Evolutionary conservation across 2,329 filamentous ascomycete genomes (phyloP).

Genomic region (Stemphylium beticola): DNA sequence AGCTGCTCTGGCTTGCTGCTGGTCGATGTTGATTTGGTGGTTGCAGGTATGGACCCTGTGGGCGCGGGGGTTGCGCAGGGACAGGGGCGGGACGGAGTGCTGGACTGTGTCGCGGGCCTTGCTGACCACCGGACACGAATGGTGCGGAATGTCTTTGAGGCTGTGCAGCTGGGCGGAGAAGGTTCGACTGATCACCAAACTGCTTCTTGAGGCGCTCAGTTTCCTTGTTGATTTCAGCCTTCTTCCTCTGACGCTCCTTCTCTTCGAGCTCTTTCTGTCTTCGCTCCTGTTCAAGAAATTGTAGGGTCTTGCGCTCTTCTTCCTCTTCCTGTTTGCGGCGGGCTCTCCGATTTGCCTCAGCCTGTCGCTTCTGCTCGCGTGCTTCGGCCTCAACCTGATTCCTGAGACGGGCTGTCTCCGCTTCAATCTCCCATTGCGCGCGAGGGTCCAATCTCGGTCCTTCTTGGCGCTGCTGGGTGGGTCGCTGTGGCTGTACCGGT

Average conservation of each 20-base stretch:
- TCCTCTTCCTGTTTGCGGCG: constrained; percentile 64
- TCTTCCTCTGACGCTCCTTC: constrained; percentile 61
- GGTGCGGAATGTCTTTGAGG: constrained; percentile 33
- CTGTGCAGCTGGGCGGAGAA: constrained; percentile 29
- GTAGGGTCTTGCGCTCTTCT: constrained; percentile 51
- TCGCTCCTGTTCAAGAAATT: constrained; percentile 45
- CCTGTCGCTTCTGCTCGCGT: constrained; percentile 54
- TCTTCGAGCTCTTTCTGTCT: constrained; percentile 71
- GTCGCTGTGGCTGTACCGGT: constrained; percentile 16
- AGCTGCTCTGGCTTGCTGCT: constrained; percentile 41
- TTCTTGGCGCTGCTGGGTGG: constrained; percentile 15
- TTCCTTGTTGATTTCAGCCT: constrained; percentile 70
- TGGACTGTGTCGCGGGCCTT: constrained; percentile 15
- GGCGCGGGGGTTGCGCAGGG: constrained; percentile 24
- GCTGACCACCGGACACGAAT: constrained; percentile 23
- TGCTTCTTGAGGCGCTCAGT: constrained; percentile 73
- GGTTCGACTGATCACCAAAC: constrained; percentile 62
- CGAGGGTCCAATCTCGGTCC: constrained; percentile 54
- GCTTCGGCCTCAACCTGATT: constrained; percentile 53
- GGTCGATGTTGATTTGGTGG: constrained; percentile 30
- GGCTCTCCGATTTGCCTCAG: constrained; percentile 57
- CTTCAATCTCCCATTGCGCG: constrained; percentile 59
- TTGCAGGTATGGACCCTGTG: constrained; percentile 42
- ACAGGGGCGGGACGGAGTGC: constrained; percentile 18
- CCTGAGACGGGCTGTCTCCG: constrained; percentile 56